These are phyloP conservation scores for Balakata baccata DNA, from an alignment of 345 rosid species.

Conservation along the genomic window DNA sequence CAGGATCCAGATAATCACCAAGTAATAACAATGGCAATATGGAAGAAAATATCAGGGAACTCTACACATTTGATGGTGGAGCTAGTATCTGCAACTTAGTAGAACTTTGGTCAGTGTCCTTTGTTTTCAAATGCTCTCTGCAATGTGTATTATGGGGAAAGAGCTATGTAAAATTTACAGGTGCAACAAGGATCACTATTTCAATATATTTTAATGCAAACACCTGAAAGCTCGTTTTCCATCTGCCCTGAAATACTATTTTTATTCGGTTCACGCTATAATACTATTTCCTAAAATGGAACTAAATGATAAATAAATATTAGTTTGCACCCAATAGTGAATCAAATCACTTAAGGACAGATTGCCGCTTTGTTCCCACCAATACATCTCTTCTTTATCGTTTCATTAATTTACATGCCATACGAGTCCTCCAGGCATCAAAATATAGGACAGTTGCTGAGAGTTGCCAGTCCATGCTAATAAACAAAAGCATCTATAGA, in stretches of 20 bases:
- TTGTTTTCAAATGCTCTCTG: neutral
- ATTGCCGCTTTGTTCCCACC: no score
- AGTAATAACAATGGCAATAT: neutral
- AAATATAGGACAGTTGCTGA: no score
- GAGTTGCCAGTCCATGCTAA: neutral
- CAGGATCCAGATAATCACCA: conserved; percentile 49
- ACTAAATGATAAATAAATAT: no score
- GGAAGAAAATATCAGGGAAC: neutral
- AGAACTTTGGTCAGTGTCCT: neutral
- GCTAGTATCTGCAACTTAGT: neutral
- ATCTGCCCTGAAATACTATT: no score
- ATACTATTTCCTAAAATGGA: no score
- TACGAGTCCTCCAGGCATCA: no score
- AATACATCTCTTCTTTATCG: no score
- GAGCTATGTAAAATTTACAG: neutral
- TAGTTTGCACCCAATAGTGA: no score
- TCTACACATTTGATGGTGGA: neutral
- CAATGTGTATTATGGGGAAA: neutral
- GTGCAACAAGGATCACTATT: neutral
- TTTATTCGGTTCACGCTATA: no score
- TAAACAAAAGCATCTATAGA: neutral
- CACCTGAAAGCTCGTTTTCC: no score
- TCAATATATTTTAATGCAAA: neutral
- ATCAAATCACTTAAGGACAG: no score
- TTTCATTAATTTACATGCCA: no score